Base-by-base conservation (phyloP, 176 grass and related monocot genomes). In the Thinopyrum elongatum region DNA sequence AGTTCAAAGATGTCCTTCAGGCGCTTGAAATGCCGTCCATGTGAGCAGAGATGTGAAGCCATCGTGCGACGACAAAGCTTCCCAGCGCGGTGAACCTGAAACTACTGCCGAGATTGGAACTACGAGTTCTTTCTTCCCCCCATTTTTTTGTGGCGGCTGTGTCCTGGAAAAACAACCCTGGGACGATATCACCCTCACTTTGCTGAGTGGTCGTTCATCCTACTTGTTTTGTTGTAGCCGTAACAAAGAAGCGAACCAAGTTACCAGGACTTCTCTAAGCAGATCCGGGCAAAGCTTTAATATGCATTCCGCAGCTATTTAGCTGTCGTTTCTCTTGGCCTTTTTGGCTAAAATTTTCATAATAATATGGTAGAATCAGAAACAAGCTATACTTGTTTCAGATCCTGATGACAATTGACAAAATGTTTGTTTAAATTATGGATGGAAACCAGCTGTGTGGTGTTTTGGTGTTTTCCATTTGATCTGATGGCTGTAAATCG, bases 1-100 rank as follows among this genome's bases (percentile, higher is more conserved):
- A 95, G 79, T 98, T 98, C 65, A 91, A 86, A 80, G 92, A 92
- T 73, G 93, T 95, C 61, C 90, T 98, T 36, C 88, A 92, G 71
- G 90, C 86, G 31, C 93, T 98, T 79, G 92, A 94, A 47, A 98
- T 98, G 96, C 92, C 96, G 31, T 91, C 80, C 74, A 80, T 98
- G 42, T 95, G 84, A 95, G 65, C 67, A 34, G 42, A 31, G 42
- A 31, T 80, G 65, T 60, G 65, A 22, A 22, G 82, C 35, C 67
- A 59, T 83, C 8, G 9, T 62, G 53, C 9, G 42, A 77, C 2
- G 61, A 33, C 62, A 55, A 82, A 61, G 28, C 42, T 82, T 77
- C 29, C 16, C 28, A 59, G 30, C n/a, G 58, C 22, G 23, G 46
- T 63, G 13, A 38, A 30, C 22, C 14, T 51, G 29, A 70, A 70